Evolutionary conservation across 2,329 filamentous ascomycete genomes (phyloP), one percentile per base, ranked within the genome.

Genomic region (Trichophyton rubrum): DNA sequence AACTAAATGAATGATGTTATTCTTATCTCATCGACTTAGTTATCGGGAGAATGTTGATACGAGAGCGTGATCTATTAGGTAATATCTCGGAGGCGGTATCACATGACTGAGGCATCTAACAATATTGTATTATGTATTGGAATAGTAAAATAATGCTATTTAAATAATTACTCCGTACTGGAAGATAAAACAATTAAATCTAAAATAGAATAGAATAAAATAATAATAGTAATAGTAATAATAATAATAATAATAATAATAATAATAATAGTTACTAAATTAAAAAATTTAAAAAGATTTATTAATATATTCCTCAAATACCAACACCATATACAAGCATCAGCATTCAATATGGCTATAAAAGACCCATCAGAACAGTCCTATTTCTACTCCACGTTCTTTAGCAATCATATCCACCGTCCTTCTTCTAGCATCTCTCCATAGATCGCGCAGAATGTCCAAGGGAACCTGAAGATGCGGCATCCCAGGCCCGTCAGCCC

Each of bases 391-490:
- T 1, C 56, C 55, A 33, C 60, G 56, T 5, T 60, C 62, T 33
- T 56, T 60, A 1, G 62, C 62, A 56, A 63, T 56, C 57, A 59
- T 41, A 33, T 63, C 62, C 20, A 45, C 60, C 9, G 35, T 63
- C 38, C 30, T 58, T 9, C 55, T 45, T 11, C 33, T 15, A 5
- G 40, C 17, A 22, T 40, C 55, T n/a, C 33, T 56, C 62, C 62
- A 63, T 38, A 61, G 20, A 17, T 60, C 62, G 9, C 53, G 51
- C 58, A 63, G 30, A 3, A 63, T 56, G 41, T 58, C 56, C 51
- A 61, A 24, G 24, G 62, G 57, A 3, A 60, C 24, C 38, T 56
- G 41, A 8, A 61, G 45, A 59, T 60, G 55, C 6, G 60, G 38
- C 9, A 51, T 58, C 3, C 40, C 57, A 13, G 22, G 17, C 9